phyloP scores from a whole-genome alignment of 2,329 filamentous ascomycete genomes.

The Ceratocystiopsis sp. region DNA sequence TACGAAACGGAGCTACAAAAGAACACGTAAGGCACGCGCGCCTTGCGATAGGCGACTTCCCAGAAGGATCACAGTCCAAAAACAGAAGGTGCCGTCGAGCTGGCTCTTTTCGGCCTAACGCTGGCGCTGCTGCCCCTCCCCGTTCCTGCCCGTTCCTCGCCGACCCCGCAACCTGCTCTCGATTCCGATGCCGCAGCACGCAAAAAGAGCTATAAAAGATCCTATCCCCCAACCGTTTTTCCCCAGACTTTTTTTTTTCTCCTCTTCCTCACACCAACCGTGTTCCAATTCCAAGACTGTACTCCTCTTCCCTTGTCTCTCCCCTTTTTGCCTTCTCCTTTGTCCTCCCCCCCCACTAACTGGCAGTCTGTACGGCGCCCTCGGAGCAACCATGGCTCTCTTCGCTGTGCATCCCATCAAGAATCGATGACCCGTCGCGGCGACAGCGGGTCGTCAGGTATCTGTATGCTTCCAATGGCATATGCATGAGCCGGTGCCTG shows the following conservation, averaged over 20 bases:
- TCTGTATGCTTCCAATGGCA: constrained; percentile 10
- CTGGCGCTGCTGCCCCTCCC: too few species aligned
- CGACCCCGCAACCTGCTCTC: too few species aligned
- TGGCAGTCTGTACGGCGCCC: neutral
- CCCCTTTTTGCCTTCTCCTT: neutral
- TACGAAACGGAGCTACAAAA: too few species aligned
- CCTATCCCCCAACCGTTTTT: too few species aligned
- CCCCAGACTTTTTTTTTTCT: neutral
- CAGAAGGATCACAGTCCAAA: too few species aligned
- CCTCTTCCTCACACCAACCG: neutral
- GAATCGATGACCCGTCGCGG: constrained; percentile 5
- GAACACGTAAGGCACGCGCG: too few species aligned
- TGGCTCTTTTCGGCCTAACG: too few species aligned
- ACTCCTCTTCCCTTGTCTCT: neutral
- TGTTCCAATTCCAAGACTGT: neutral
- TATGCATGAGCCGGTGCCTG: constrained; percentile 10
- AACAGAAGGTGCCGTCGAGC: too few species aligned
- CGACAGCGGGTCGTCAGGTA: constrained; percentile 4
- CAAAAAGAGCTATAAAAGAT: too few species aligned
- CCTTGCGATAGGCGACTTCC: too few species aligned
- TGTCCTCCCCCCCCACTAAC: neutral
- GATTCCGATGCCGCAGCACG: too few species aligned
- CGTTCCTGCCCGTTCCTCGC: too few species aligned
- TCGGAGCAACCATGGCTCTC: constrained; percentile 3
- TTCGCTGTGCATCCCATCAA: constrained; percentile 6